Base-by-base conservation (phyloP, 805 yeast genomes). In the Zygoascus tannicola region DNA sequence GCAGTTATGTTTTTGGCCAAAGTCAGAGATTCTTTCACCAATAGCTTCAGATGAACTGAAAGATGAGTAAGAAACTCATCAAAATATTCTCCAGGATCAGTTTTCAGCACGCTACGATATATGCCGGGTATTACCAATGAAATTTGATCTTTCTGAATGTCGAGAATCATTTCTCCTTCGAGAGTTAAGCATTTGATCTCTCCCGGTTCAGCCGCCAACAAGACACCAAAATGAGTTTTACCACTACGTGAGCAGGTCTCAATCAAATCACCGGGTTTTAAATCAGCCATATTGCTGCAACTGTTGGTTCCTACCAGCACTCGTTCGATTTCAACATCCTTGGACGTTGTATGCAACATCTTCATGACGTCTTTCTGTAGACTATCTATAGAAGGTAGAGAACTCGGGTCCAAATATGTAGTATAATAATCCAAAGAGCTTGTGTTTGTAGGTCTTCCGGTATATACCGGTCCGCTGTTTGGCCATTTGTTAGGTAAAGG, bases 401-500 rank as follows among this genome's bases (percentile, higher is more conserved):
- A 14, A 3, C 20, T 21, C 16, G 4, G 10, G 32, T 37, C 40
- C 19, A 37, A 21, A n/a, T 21, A 37, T 18, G 22, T 20, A 5
- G 19, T n/a, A 23, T 37, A 37, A 37, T 37, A 37, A 37, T 10
- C 22, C 16, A 37, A 12, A 23, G 21, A 22, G 15, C 30, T 37
- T 2, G 40, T 22, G n/a, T 32, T 26, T 10, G 22, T 26, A n/a
- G 40, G 32, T 12, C 40, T 14, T 37, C 40, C 40, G 10, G 40
- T 26, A 16, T 37, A 37, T 4, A 37, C 19, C 4, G 21, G 32
- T 4, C 32, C 40, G 5, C 32, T 26, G 16, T 37, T 23, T 12
- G 40, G 18, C 40, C 40, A 37, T 23, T 37, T 37, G 40, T 23
- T 37, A 10, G 40, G 40, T 19, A 37, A 23, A 10, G 40, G 40